phyloP scores from a whole-genome alignment of 2,329 filamentous ascomycete genomes.

The Didymella glomerata region DNA sequence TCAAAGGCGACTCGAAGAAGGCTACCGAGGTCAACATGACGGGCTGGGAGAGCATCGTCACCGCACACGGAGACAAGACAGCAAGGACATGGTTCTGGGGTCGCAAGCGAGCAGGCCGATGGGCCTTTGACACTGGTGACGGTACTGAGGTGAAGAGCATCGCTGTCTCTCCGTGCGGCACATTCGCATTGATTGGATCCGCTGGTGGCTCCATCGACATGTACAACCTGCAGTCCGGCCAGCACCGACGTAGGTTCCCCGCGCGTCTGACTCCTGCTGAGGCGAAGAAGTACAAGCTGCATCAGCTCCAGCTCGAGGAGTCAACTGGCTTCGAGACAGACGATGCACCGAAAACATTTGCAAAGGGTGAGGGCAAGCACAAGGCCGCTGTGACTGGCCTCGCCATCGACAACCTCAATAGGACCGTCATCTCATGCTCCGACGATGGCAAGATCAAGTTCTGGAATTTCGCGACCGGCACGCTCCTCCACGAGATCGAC shows the following conservation, averaged over 20 bases:
- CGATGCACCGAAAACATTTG: constrained; percentile 49
- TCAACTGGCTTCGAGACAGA: constrained; percentile 18
- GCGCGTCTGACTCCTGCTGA: constrained; percentile 79
- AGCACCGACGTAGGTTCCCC: constrained; percentile 87
- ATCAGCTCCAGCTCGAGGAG: constrained; percentile 67
- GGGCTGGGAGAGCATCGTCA: constrained; percentile 97
- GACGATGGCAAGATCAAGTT: constrained; percentile 95
- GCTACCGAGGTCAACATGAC: constrained; percentile 79
- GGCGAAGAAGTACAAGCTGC: constrained; percentile 75
- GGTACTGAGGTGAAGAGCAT: constrained; percentile 82
- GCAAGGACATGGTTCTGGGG: constrained; percentile 99
- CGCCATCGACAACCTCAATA: constrained; percentile 88
- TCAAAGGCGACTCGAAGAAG: constrained; percentile 70
- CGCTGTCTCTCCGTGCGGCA: constrained; percentile 88
- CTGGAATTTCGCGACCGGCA: constrained; percentile 91
- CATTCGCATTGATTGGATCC: constrained; percentile 90
- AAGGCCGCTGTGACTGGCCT: constrained; percentile 84
- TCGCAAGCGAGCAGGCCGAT: constrained; percentile 87
- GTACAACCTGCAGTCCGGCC: constrained; percentile 95
- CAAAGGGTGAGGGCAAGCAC: constrained; percentile 73
- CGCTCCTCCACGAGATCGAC: constrained; percentile 79
- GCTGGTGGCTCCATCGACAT: constrained; percentile 85
- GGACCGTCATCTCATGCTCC: constrained; percentile 82
- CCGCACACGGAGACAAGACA: constrained; percentile 84
- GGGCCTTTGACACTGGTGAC: constrained; percentile 90